Evolutionary conservation across 208 protist genomes (phyloP), one percentile per base, ranked within the genome.

Genomic region (Blastocrithidia nonstop): DNA sequence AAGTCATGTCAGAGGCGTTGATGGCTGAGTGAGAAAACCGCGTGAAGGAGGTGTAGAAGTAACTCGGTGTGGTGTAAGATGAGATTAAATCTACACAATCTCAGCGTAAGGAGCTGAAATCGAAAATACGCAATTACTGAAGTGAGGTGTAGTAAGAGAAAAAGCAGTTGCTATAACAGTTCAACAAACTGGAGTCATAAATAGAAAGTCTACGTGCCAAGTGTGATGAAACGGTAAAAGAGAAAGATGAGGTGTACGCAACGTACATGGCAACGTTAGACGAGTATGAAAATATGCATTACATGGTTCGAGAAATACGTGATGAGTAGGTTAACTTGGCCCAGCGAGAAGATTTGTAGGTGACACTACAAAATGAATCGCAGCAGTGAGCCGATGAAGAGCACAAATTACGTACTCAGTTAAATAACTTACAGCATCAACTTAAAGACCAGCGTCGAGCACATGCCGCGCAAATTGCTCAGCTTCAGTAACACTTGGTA

Each of bases 341-440:
- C 25, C 45, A 59, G 25, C 74, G 83, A 19, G 66, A 83, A 22
- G 78, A 92, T 50, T 36, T 76, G 4, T 77, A 88, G 57, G 45
- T 43, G 16, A 23, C 43, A 1, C 65, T 92, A 44, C 73, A 88
- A 53, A 51, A 56, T 5, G 77, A 92, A 59, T 74, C 57, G 21
- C 42, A 82, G 3, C 58, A 29, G 33, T 88, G 82, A 75, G 78
- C 77, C 11, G 82, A 92, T 59, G 77, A 88, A 61, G 82, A 92
- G 55, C 77, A 81, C 52, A 22, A 42, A 1, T 49, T 82, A 28
- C 74, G 77, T 27, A 71, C 47, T 7, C 46, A 54, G 21, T 61
- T 92, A 15, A 59, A 77, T 29, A 44, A 56, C 5, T 38, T 82
- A 29, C 71, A 88, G 57, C 45, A 39, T 48, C 54, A 62, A 23